Percentiles rank a stretch among this genome's conserved stretches.
phyloP scores from a whole-genome alignment of 2,329 filamentous ascomycete genomes.

The Trichoderma sp. region DNA sequence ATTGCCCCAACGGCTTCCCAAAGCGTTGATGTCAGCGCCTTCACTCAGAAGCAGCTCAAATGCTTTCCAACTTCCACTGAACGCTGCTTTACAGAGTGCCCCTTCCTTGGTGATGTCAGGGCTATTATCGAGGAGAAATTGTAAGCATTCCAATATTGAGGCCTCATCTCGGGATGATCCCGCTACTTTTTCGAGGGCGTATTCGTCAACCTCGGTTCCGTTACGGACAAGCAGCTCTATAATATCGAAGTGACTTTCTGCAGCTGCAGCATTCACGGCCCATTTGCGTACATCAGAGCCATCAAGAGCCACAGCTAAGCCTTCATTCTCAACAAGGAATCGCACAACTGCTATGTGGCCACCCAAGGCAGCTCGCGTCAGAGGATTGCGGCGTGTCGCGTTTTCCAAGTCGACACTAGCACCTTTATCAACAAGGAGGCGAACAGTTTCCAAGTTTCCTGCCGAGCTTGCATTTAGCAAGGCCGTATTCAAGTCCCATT shows the following conservation, averaged over 20 bases:
- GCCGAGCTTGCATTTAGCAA: background rate
- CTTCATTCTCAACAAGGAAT: background rate
- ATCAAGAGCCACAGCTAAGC: background rate
- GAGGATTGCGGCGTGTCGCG: background rate
- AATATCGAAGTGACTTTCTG: background rate
- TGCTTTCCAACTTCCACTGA: background rate
- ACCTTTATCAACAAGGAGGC: background rate
- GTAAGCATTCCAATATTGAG: background rate
- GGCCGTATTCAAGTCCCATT: background rate
- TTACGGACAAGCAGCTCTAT: background rate
- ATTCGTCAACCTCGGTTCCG: background rate
- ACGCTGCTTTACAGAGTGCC: background rate
- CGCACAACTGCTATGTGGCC: background rate
- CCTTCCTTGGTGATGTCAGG: background rate
- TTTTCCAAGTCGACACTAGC: background rate
- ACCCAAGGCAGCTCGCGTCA: background rate
- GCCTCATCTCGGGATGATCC: background rate
- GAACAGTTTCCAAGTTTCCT: background rate
- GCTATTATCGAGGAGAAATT: background rate
- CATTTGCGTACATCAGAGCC: background rate
- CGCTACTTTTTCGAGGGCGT: background rate
- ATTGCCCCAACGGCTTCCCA: background rate
- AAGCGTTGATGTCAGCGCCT: background rate
- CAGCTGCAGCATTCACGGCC: background rate
- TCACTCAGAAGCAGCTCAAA: background rate